Percentiles rank a stretch among this genome's conserved stretches.
Conservation (phyloP, 2,329 filamentous ascomycete genomes). For the Phyllosticta capitalensis region DNA sequence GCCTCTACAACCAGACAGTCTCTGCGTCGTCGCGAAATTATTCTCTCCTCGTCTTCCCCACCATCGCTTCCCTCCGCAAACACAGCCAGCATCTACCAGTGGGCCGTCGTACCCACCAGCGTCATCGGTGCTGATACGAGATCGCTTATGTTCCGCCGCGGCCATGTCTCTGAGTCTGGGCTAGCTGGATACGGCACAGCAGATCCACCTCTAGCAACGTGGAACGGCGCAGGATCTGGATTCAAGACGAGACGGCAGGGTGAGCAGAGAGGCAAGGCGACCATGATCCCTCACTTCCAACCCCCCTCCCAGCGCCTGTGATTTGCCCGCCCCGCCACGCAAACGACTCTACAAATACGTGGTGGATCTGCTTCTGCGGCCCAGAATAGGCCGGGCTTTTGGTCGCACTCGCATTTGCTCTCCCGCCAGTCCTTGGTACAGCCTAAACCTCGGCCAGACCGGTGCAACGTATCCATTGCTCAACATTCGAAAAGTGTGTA, state of each 20-base stretch:
- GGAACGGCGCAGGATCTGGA: background rate
- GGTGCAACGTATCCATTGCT: conserved; percentile 10
- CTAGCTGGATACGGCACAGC: background rate
- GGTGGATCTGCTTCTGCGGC: background rate
- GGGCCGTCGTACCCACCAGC: background rate
- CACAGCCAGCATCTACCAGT: background rate
- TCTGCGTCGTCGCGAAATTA: background rate
- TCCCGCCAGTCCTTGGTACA: background rate
- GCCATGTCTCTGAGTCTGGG: background rate
- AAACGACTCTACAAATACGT: background rate
- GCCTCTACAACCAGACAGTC: no score
- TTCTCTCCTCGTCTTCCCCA: background rate
- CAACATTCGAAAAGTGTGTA: conserved; percentile 5
- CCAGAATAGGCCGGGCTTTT: background rate
- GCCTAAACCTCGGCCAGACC: conserved; percentile 7
- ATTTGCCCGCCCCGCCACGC: background rate
- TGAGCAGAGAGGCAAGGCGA: background rate
- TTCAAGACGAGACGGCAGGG: background rate
- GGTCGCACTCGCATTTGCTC: background rate
- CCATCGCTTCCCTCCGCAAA: background rate
- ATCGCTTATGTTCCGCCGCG: background rate
- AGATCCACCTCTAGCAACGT: background rate
- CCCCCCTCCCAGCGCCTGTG: background rate
- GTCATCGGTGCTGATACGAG: conserved; percentile 7
- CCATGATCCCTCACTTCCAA: background rate